Evolutionary conservation across 2,329 filamentous ascomycete genomes (phyloP).

Genomic region (Fusarium sp.): DNA sequence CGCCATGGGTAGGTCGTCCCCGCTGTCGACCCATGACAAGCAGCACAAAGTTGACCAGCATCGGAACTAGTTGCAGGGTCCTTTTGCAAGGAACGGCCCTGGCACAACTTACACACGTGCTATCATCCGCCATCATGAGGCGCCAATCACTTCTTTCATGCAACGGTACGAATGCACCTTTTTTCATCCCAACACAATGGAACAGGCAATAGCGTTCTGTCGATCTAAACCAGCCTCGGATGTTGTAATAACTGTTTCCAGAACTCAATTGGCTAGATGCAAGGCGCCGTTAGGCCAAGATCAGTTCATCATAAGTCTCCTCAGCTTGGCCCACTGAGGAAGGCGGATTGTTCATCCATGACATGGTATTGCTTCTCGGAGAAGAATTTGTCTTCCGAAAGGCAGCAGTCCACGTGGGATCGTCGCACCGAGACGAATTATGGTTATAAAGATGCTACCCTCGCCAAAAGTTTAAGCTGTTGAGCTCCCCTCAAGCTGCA

Average conservation of each 20-base stretch:
- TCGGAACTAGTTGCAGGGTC: constrained; percentile 22
- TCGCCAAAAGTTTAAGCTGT: constrained; percentile 17
- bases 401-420: constrained; percentile 41
- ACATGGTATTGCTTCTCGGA: constrained; percentile 27
- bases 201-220: constrained; percentile 31
- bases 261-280: constrained; percentile 36
- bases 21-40: constrained; percentile 4
- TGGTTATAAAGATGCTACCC: constrained; percentile 43
- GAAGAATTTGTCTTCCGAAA: constrained; percentile 31
- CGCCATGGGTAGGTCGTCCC: constrained; percentile 13
- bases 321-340: constrained; percentile 43
- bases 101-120: constrained; percentile 42
- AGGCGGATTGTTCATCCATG: constrained; percentile 32
- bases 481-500: constrained; percentile 36
- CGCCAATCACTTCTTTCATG: constrained; percentile 29
- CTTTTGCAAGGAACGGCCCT: constrained; percentile 27
- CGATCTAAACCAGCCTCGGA: constrained; percentile 40
- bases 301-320: constrained; percentile 32
- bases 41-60: constrained; percentile 27
- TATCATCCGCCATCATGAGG: constrained; percentile 38
- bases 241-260: constrained; percentile 21
- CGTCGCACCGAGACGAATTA: constrained; percentile 6
- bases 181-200: constrained; percentile 39
- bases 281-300: constrained; percentile 31
- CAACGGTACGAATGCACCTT: constrained; percentile 27